These are phyloP conservation scores for Gaeumannomyces tritici DNA, from an alignment of 2,329 filamentous ascomycete species.

Conservation along the genomic window DNA sequence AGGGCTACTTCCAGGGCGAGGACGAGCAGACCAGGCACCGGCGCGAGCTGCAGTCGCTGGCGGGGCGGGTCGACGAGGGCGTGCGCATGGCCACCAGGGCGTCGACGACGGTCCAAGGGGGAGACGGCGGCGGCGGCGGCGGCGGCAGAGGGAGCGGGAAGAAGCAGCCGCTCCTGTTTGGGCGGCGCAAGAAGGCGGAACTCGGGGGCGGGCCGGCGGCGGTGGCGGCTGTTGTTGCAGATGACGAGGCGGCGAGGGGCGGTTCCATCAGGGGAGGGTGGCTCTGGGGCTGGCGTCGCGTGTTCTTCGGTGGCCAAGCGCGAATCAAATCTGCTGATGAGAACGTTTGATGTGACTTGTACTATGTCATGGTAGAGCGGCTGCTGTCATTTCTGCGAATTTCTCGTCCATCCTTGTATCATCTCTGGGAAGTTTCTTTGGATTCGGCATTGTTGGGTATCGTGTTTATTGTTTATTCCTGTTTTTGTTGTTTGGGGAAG, in stretches of 20 bases:
- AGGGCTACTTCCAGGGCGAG: constrained; percentile 4
- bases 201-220: not conserved
- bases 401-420: too few relatives aligned
- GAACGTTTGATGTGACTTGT: not conserved
- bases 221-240: not conserved
- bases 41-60: not conserved
- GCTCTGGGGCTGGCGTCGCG: not conserved
- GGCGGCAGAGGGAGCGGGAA: not conserved
- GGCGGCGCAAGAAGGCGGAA: not conserved
- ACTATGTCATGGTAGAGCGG: not conserved
- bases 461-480: too few relatives aligned
- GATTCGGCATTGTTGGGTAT: not conserved
- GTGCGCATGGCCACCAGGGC: not conserved
- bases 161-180: not conserved
- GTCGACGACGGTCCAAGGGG: not conserved
- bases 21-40: not conserved
- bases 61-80: not conserved
- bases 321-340: not conserved
- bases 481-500: too few relatives aligned
- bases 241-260: not conserved
- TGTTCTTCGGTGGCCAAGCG: not conserved
- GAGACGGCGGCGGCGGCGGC: not conserved
- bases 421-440: too few relatives aligned
- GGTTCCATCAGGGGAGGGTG: not conserved
- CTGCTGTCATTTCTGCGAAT: not conserved